Conservation (phyloP, 2,329 filamentous ascomycete species). For the Epichloe baconii region DNA sequence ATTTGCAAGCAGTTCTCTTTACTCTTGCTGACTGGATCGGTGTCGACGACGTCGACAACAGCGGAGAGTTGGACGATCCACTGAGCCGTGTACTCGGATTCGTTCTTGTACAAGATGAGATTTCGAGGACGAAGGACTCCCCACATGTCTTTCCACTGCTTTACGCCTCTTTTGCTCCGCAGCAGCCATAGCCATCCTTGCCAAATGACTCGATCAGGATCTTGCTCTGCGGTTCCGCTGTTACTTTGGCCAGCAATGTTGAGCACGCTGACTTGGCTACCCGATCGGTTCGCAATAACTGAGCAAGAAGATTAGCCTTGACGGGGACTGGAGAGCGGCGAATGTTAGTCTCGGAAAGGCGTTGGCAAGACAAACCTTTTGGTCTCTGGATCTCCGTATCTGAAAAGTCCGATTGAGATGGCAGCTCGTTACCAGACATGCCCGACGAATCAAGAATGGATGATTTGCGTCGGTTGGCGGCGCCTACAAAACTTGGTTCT, state of each 20-base stretch:
- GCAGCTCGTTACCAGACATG: conserved; percentile 50
- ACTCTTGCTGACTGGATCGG: conserved; percentile 72
- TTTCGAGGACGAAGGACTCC: conserved; percentile 76
- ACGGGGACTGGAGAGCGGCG: not conserved
- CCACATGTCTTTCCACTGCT: conserved; percentile 93
- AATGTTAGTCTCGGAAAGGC: not conserved
- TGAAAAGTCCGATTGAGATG: conserved; percentile 79
- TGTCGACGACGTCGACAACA: conserved; percentile 84
- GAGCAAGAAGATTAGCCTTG: not conserved
- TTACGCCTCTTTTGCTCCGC: conserved; percentile 68
- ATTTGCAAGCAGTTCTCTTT: conserved; percentile 84
- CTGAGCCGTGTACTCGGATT: conserved; percentile 75
- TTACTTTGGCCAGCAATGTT: conserved; percentile 4
- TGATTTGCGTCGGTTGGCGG: conserved; percentile 38
- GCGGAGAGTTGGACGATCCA: conserved; percentile 67
- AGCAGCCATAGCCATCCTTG: conserved; percentile 82
- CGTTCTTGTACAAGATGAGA: conserved; percentile 84
- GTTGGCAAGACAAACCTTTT: conserved; percentile 19
- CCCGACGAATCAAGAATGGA: conserved; percentile 53
- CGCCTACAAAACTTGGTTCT: conserved; percentile 19
- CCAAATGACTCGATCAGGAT: conserved; percentile 82
- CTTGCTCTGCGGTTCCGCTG: conserved; percentile 34
- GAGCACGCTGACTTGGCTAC: conserved; percentile 48
- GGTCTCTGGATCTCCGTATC: conserved; percentile 44
- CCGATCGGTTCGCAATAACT: conserved; percentile 33